Evolutionary conservation across 2,329 filamentous ascomycete genomes (phyloP), one percentile per base, ranked within the genome.

Genomic region (Colletotrichum sp.): DNA sequence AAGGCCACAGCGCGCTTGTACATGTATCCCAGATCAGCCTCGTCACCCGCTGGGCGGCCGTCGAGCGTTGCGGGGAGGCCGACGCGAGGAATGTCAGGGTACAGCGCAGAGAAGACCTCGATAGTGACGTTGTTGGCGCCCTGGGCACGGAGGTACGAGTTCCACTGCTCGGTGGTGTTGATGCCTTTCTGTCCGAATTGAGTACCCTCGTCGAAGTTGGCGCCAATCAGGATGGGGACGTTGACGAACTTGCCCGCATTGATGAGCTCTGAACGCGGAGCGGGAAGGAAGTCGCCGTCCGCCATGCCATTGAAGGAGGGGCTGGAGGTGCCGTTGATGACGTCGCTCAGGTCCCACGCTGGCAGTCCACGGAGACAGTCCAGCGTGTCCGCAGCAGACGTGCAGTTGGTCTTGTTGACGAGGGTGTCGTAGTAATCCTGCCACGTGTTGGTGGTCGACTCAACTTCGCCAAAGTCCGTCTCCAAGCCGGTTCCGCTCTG

Each of bases 171-270:
- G 13, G 86, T 89, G 2, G 88, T 91, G 79, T 92, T 89, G 76
- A 93, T 88, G 18, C 88, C 89, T 8, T 76, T 81, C 13, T 87
- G 86, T 1, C 86, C 88, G 79, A 93, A 93, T 2, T 85, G 84
- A 1, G 89, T 89, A 52, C 85, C 93, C 80, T 95, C 93, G 78
- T 94, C 93, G 2, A 89, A 89, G 81, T 94, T 94, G 43, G 88
- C 89, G 8, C 93, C 93, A 39, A 88, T 85, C 8, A 95, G 86
- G 55, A 94, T 88, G 2, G 92, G 91, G 0, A 94, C 91, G 68
- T 91, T 87, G 71, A 93, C 89, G 77, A 94, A 94, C 22, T 88
- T 87, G 62, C 92, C 92, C 7, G 87, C 81, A 2, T 85, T 83
- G 8, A 94, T 84, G 78, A 93, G 90, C 9, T 87, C 81, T 12